Conservation (phyloP, 2,329 filamentous ascomycete genomes). For the Pseudogymnoascus sp. region DNA sequence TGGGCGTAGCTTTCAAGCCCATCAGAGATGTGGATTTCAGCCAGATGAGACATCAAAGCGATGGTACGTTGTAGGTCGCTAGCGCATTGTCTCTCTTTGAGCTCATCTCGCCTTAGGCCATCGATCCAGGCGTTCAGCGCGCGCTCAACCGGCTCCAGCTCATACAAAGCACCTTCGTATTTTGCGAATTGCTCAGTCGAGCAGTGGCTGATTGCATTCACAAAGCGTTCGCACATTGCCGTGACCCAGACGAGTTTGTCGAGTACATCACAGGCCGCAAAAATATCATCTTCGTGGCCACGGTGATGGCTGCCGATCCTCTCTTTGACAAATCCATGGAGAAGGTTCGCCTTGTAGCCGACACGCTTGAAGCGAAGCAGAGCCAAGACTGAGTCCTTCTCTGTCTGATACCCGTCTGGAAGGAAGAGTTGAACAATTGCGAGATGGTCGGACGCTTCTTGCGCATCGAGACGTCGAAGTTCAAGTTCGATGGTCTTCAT, state of each 20-base stretch:
- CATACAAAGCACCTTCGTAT: conserved; percentile 74
- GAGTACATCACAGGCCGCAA: conserved; percentile 71
- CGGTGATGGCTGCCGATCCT: conserved; percentile 60
- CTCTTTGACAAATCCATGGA: conserved; percentile 73
- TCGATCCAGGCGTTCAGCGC: conserved; percentile 86
- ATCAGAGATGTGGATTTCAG: conserved; percentile 67
- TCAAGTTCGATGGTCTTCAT: conserved; percentile 92
- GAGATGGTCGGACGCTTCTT: conserved; percentile 82
- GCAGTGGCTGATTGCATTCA: conserved; percentile 71
- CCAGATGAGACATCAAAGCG: conserved; percentile 78
- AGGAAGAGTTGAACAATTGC: conserved; percentile 84
- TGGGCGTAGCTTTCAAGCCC: conserved; percentile 68
- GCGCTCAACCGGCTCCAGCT: conserved; percentile 85
- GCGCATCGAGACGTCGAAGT: conserved; percentile 74
- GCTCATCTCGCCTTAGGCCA: conserved; percentile 69
- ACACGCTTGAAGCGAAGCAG: conserved; percentile 82
- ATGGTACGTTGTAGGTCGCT: conserved; percentile 77
- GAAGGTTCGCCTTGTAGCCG: conserved; percentile 75
- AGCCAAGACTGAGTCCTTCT: conserved; percentile 80
- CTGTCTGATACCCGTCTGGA: conserved; percentile 72
- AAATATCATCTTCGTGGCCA: conserved; percentile 68
- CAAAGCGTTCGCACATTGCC: conserved; percentile 76
- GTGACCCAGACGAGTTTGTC: conserved; percentile 82
- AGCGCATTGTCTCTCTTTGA: conserved; percentile 77
- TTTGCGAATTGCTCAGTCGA: conserved; percentile 68